Conservation (phyloP, 345 rosid species). For the Cardamine occulta region DNA sequence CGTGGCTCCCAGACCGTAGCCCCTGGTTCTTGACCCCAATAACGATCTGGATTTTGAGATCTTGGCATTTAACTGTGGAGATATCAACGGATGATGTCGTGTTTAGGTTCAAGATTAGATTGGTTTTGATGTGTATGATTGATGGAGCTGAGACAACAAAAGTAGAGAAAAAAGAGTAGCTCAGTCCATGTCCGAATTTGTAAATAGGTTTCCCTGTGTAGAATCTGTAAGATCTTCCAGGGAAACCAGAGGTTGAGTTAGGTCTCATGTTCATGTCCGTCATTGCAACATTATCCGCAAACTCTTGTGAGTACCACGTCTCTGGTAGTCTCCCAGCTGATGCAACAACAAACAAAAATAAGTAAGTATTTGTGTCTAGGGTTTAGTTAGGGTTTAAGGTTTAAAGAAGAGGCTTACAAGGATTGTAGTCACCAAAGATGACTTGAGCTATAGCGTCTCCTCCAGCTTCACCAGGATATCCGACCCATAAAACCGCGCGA, state of each 20-base stretch:
- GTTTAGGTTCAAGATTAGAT: constrained; percentile 31
- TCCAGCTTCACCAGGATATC: constrained; percentile 77
- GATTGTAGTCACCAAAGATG: constrained; percentile 64
- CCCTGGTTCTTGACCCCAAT: constrained; percentile 59
- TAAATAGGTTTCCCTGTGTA: constrained; percentile 55
- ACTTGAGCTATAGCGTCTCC: constrained; percentile 70
- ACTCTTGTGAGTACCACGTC: constrained; percentile 56
- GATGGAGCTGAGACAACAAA: constrained; percentile 41
- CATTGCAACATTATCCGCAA: constrained; percentile 52
- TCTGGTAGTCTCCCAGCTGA: constrained; percentile 63
- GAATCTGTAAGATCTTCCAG: constrained; percentile 66
- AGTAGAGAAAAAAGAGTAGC: constrained; percentile 51
- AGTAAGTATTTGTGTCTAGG: not conserved
- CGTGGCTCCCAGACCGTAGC: constrained; percentile 50
- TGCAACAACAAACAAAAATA: constrained; percentile 12
- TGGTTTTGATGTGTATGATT: constrained; percentile 38
- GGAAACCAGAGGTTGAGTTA: constrained; percentile 44
- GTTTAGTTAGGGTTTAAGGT: not conserved
- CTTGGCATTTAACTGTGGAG: constrained; percentile 46
- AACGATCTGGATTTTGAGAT: constrained; percentile 33
- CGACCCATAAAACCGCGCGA: constrained; percentile 61
- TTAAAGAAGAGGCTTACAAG: constrained; percentile 45
- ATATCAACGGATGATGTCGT: constrained; percentile 43
- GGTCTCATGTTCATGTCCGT: constrained; percentile 63
- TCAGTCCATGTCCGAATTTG: constrained; percentile 62